phyloP scores from a whole-genome alignment of 768 basidiomycete species.

The Tephrocybe sp. region DNA sequence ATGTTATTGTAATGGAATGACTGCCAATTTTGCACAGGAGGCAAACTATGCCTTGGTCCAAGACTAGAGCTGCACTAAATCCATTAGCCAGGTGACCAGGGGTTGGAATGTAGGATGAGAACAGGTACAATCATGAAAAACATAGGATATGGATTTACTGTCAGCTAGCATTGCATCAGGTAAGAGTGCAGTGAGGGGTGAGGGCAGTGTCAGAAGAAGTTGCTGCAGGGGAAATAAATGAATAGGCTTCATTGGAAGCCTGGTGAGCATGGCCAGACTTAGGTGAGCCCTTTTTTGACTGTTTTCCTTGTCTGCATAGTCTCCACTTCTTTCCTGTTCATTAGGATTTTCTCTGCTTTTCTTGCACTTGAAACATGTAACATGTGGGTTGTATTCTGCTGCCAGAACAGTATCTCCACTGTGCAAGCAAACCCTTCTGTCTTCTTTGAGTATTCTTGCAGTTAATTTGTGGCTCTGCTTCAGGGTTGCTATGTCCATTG shows the following conservation, averaged over 20 bases:
- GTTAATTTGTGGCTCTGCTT: slow-evolving; percentile 10
- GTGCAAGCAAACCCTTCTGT: background rate
- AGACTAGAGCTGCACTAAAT: slow-evolving; percentile 1
- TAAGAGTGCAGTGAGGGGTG: background rate
- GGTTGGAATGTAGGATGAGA: slow-evolving; percentile 1
- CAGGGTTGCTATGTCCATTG: slow-evolving; percentile 19
- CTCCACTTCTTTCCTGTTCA: slow-evolving; percentile 2
- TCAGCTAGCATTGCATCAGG: slow-evolving; percentile 1
- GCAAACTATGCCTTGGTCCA: slow-evolving; percentile 2
- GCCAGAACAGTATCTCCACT: background rate
- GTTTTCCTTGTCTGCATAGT: background rate
- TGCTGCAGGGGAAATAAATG: background rate
- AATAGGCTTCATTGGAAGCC: slow-evolving; percentile 1
- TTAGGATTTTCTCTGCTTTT: background rate
- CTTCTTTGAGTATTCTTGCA: too few relatives aligned
- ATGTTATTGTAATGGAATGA: too few relatives aligned
- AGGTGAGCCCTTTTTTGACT: background rate
- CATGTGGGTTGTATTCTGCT: too few relatives aligned
- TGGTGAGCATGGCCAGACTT: too few relatives aligned
- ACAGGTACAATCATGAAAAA: background rate
- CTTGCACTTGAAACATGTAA: background rate
- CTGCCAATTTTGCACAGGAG: too few relatives aligned
- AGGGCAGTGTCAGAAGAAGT: background rate
- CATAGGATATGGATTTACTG: slow-evolving; percentile 1
- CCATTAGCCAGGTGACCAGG: slow-evolving; percentile 2